Evolutionary conservation across 805 yeast species (phyloP).

Genomic region (Nakazawaea molendinolei): DNA sequence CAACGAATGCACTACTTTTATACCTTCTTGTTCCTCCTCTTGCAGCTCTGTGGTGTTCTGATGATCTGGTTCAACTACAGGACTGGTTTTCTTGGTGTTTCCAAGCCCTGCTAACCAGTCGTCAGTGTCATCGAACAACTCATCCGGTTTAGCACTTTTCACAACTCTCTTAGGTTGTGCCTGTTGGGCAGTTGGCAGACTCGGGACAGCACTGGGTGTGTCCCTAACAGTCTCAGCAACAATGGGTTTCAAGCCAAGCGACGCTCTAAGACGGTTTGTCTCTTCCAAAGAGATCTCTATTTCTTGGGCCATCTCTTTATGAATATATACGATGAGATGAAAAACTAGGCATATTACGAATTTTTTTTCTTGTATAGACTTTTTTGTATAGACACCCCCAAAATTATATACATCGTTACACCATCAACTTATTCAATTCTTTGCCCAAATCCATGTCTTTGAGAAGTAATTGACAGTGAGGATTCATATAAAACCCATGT

Average conservation of each 20-base stretch:
- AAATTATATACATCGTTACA: neutral
- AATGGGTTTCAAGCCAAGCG: conserved; percentile 49
- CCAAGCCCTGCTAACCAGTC: conserved; percentile 34
- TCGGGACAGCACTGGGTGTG: conserved; percentile 21
- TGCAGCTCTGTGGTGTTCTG: conserved; percentile 23
- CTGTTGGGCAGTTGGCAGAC: too few relatives aligned
- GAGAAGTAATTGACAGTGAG: conserved; percentile 27
- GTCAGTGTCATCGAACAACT: conserved; percentile 27
- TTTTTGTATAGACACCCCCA: neutral
- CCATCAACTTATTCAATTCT: conserved; percentile 9
- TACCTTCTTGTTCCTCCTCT: conserved; percentile 27
- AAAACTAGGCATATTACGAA: neutral
- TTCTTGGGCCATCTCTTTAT: conserved; percentile 9
- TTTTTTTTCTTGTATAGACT: neutral
- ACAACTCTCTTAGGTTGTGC: too few relatives aligned
- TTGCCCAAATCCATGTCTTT: conserved; percentile 28
- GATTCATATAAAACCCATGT: conserved; percentile 30
- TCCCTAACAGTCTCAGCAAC: conserved; percentile 17
- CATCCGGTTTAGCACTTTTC: too few relatives aligned
- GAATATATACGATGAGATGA: neutral
- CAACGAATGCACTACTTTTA: conserved; percentile 39
- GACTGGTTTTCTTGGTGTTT: conserved; percentile 17
- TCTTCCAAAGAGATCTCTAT: conserved; percentile 39
- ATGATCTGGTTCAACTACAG: conserved; percentile 4
- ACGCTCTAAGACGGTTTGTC: conserved; percentile 45